Conservation (phyloP, 768 basidiomycete species). For the Lactifluus rugatus region DNA sequence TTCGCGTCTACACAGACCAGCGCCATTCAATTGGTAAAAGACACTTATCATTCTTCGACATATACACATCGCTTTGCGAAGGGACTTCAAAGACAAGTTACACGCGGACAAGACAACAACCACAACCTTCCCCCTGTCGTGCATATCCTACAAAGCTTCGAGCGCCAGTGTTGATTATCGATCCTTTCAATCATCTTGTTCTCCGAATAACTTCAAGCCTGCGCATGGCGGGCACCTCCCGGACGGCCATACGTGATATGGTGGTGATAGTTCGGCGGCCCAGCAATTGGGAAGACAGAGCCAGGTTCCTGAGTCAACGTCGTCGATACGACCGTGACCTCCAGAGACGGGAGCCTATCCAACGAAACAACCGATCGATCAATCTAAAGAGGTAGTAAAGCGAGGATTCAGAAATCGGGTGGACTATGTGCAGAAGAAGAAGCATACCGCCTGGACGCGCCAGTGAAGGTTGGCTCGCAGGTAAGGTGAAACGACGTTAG, state of each 20-base stretch:
- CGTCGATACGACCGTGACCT: slow-evolving; percentile 10
- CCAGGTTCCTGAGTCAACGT: slow-evolving; percentile 1
- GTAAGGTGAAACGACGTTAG: slow-evolving; percentile 31
- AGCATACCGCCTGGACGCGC: slow-evolving; percentile 24
- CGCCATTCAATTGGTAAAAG: too few species aligned
- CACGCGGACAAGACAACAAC: neutral
- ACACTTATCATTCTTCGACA: neutral
- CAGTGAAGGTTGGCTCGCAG: slow-evolving; percentile 32
- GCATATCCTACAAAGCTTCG: neutral
- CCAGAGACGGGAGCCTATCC: slow-evolving; percentile 9
- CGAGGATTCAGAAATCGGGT: neutral
- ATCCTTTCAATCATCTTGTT: neutral
- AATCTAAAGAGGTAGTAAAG: neutral
- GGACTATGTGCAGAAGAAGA: neutral
- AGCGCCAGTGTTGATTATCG: neutral
- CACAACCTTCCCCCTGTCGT: neutral
- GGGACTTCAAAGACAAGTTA: neutral
- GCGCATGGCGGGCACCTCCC: slow-evolving; percentile 1
- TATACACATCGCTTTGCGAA: neutral
- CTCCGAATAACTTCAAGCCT: neutral
- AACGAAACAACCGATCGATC: neutral
- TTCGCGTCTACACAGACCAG: too few species aligned
- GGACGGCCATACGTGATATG: slow-evolving; percentile 8
- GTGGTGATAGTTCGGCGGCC: slow-evolving; percentile 2
- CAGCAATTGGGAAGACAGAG: slow-evolving; percentile 7